Conservation (phyloP, 1,284 basidiomycete genomes). For the Rhodotorula sp. region DNA sequence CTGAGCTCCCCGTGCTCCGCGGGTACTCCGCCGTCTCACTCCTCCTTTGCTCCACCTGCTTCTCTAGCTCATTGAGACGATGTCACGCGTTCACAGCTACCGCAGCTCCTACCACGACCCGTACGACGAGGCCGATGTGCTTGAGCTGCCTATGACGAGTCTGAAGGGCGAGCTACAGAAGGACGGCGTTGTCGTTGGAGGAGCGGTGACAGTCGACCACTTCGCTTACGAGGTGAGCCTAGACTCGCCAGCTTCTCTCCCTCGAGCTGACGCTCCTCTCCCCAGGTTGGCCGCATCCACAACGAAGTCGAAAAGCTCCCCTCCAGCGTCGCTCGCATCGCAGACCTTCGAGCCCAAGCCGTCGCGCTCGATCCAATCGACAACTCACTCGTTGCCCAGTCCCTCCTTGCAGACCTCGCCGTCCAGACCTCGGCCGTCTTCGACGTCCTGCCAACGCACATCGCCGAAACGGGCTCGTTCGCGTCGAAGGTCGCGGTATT, state of each 20-base stretch:
- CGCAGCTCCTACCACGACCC: no score
- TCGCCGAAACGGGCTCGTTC: slow-evolving; percentile 1
- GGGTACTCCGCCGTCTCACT: not conserved
- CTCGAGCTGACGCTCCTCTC: no score
- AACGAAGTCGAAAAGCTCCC: slow-evolving; percentile 6
- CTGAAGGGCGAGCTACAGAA: not conserved
- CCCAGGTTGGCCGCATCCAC: slow-evolving; percentile 6
- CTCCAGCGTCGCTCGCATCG: not conserved
- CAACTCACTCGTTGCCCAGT: slow-evolving; percentile 5
- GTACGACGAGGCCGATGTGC: not conserved
- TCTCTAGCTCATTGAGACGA: not conserved
- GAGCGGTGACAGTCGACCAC: not conserved
- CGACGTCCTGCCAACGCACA: not conserved
- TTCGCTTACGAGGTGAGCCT: slow-evolving; percentile 11
- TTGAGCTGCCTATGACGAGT: not conserved
- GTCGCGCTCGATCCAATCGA: not conserved
- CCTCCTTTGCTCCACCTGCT: no score
- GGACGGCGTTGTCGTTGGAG: not conserved
- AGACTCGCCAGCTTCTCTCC: no score
- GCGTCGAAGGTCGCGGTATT: not conserved
- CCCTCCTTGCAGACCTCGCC: not conserved
- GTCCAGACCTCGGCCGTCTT: not conserved
- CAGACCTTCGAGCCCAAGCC: not conserved
- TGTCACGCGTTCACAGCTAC: no score
- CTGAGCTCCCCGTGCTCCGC: not conserved